Evolutionary conservation across 2,329 filamentous ascomycete species (phyloP).

Genomic region (Sclerotinia glacialis): DNA sequence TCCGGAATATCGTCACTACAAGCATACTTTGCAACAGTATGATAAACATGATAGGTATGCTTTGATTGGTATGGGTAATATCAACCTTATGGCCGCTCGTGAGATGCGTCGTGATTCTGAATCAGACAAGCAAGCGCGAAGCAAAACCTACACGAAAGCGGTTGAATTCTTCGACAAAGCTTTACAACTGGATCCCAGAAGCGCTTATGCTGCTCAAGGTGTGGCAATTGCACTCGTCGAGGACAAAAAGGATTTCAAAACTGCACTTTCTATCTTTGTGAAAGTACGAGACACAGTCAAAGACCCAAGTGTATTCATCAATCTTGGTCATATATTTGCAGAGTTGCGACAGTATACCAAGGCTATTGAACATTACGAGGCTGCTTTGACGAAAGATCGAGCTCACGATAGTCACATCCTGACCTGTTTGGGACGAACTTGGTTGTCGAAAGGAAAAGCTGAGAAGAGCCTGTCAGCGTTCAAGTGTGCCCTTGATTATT

Average conservation of each 20-base stretch:
- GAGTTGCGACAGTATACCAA: slow-evolving; percentile 88
- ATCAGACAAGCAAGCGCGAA: slow-evolving; percentile 84
- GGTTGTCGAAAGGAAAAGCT: slow-evolving; percentile 63
- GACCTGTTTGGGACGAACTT: slow-evolving; percentile 69
- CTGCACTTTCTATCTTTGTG: slow-evolving; percentile 81
- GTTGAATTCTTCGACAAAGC: slow-evolving; percentile 99
- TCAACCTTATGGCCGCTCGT: slow-evolving; percentile 76
- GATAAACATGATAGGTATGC: slow-evolving; percentile 99
- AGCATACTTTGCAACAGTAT: slow-evolving; percentile 88
- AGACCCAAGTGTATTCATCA: slow-evolving; percentile 85
- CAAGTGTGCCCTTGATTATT: slow-evolving; percentile 62
- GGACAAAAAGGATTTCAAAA: slow-evolving; percentile 84
- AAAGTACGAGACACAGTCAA: slow-evolving; percentile 88
- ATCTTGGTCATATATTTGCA: slow-evolving; percentile 87
- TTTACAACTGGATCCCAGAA: slow-evolving; percentile 87
- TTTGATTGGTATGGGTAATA: slow-evolving; percentile 92
- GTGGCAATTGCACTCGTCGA: slow-evolving; percentile 92
- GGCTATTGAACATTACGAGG: slow-evolving; percentile 93
- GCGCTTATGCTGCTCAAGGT: slow-evolving; percentile 94
- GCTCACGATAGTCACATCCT: slow-evolving; percentile 63
- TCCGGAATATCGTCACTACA: slow-evolving; percentile 89
- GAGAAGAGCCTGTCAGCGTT: slow-evolving; percentile 61
- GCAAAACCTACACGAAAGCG: slow-evolving; percentile 81
- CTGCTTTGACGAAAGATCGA: slow-evolving; percentile 62
- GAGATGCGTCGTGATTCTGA: slow-evolving; percentile 94